Percentiles rank a stretch among this genome's conserved stretches.
Conservation (phyloP, 2,329 filamentous ascomycete genomes). For the Alternaria novae-zelandiae region DNA sequence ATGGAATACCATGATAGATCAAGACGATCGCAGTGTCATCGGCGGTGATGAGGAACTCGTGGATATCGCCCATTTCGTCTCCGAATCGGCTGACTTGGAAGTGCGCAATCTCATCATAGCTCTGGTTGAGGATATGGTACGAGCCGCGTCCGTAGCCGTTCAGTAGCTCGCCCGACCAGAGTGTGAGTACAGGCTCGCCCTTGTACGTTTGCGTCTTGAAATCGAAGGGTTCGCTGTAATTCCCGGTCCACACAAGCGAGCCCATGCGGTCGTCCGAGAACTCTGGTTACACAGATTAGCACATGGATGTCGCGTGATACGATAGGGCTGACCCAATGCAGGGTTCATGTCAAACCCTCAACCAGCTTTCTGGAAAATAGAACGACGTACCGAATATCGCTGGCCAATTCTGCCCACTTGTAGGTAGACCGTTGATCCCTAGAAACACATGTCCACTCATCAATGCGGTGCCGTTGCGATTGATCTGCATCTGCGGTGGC, state of each 20-base stretch:
- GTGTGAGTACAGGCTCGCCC: conserved; percentile 28
- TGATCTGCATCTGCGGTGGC: conserved; percentile 25
- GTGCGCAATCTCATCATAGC: conserved; percentile 22
- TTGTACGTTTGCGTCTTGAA: conserved; percentile 29
- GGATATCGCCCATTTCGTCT: conserved; percentile 43
- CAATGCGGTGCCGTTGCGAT: conserved; percentile 15
- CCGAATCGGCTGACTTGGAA: conserved; percentile 19
- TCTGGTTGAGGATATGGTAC: conserved; percentile 22
- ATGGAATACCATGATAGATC: conserved; percentile 48
- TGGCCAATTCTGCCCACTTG: conserved; percentile 26
- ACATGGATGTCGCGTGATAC: not conserved
- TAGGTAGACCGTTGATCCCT: conserved; percentile 21
- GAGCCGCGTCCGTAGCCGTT: conserved; percentile 20
- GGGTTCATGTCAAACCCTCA: not conserved
- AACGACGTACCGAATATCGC: conserved; percentile 18
- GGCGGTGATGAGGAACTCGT: conserved; percentile 54
- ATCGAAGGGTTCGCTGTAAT: conserved; percentile 28
- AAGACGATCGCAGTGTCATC: conserved; percentile 53
- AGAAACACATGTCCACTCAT: conserved; percentile 22
- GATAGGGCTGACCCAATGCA: not conserved
- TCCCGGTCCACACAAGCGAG: conserved; percentile 25
- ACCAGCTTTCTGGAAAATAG: not conserved
- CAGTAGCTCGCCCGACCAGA: conserved; percentile 22
- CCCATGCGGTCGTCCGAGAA: conserved; percentile 24
- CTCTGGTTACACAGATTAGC: conserved; percentile 1